A percentile compares a stretch with the other conserved stretches of the same genome.
phyloP scores from a whole-genome alignment of 129 eudicot genomes.

The Chrysanthemum lavandulifolium region DNA sequence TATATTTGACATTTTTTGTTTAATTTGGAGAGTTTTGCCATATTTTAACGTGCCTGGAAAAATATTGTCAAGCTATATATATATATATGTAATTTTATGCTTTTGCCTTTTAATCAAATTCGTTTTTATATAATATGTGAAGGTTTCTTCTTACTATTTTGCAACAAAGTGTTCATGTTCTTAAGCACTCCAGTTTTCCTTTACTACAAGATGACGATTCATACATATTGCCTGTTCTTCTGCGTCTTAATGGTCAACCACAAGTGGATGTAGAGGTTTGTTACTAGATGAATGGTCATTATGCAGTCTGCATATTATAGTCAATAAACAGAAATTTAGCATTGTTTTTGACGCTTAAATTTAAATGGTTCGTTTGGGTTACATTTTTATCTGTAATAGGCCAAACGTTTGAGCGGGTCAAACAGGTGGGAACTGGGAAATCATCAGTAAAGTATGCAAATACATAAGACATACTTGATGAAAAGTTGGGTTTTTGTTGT shows the following conservation, averaged over 20 bases:
- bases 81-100: slow-evolving; percentile 6
- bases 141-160: slow-evolving; percentile 15
- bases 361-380: background rate
- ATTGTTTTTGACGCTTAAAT: background rate
- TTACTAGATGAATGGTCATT: slow-evolving; percentile 8
- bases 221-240: slow-evolving; percentile 88
- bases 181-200: slow-evolving; percentile 26
- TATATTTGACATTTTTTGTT: slow-evolving; percentile 1
- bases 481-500: background rate
- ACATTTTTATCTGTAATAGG: background rate
- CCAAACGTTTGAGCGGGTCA: background rate
- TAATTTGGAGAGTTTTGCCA: background rate
- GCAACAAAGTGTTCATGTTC: slow-evolving; percentile 36
- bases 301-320: background rate
- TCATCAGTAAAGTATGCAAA: background rate
- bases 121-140: background rate
- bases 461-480: slow-evolving; percentile 1
- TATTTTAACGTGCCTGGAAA: background rate
- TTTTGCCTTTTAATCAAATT: background rate
- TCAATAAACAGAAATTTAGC: background rate
- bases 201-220: slow-evolving; percentile 72
- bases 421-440: background rate
- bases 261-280: slow-evolving; percentile 94
- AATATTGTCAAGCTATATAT: background rate
- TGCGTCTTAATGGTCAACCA: slow-evolving; percentile 90